Percentiles rank a stretch among this genome's conserved stretches.
phyloP scores from a whole-genome alignment of 257 asterid species.

The Orobanche coerulescens region DNA sequence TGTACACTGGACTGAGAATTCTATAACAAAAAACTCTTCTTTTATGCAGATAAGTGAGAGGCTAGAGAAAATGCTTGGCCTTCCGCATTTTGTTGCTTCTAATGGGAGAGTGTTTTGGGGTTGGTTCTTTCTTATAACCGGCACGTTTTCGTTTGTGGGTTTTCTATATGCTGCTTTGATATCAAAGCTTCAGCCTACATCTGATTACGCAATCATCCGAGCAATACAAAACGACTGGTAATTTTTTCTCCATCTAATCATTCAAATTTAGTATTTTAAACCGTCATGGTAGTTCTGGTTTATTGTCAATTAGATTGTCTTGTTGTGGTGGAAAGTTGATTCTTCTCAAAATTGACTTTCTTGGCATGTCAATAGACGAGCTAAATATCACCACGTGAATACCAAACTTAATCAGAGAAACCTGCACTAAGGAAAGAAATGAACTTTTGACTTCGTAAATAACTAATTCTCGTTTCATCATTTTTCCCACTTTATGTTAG shows the following conservation, averaged over 20 bases:
- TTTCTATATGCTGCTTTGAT: constrained; percentile 47
- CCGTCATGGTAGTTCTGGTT: neutral
- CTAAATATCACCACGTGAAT: neutral
- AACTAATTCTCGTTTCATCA: neutral
- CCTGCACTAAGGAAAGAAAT: neutral
- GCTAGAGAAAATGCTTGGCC: constrained; percentile 10
- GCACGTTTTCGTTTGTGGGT: constrained; percentile 32
- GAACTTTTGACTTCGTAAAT: neutral
- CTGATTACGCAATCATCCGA: constrained; percentile 34
- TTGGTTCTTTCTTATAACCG: constrained; percentile 40
- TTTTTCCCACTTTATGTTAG: neutral
- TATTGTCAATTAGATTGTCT: neutral
- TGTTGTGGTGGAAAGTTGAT: neutral
- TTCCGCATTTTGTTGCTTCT: constrained; percentile 23
- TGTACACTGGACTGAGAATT: neutral
- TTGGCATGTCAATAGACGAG: neutral
- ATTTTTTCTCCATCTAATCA: neutral
- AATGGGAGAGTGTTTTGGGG: constrained; percentile 39
- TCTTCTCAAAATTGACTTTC: neutral
- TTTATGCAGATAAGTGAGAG: constrained; percentile 19
- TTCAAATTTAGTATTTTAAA: neutral
- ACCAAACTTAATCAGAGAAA: neutral
- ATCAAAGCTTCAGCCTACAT: constrained; percentile 51
- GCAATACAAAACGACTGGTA: constrained; percentile 64
- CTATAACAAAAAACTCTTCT: neutral